Evolutionary conservation across 2,329 filamentous ascomycete species (phyloP), one percentile per base, ranked within the genome.

Genomic region (Hymenoscyphus scutula): DNA sequence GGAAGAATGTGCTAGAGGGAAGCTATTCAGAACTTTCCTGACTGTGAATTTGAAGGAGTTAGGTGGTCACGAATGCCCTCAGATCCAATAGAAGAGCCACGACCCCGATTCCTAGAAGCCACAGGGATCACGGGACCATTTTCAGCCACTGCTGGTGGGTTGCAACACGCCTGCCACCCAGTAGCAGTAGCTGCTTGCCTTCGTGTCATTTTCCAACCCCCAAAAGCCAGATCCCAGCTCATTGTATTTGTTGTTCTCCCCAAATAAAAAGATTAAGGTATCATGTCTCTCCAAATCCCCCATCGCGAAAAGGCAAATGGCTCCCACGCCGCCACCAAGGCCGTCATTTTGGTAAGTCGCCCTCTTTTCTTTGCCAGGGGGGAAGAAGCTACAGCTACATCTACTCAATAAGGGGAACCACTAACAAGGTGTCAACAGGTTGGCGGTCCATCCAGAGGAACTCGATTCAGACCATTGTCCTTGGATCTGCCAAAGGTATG

Each of bases 361-460:
- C 56, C 10, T 64, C 59, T 27, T 29, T 29, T 29, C 48, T 57
- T n/a, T 48, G 19, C 19, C 19, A 23, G 45, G 45, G 45, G 45
- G 45, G 19, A 23, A 10, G n/a, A n/a, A n/a, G n/a, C n/a, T n/a
- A n/a, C n/a, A n/a, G n/a, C n/a, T n/a, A n/a, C n/a, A n/a, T n/a
- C 25, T 54, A 32, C 13, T 11, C 25, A n/a, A 54, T 32, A 65
- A 66, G 58, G 56, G 55, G 37, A 55, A 57, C 8, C 34, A 62
- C 63, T 72, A 62, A 72, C 64, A 51, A 32, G 23, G 13, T 59
- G 62, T 38, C 58, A 56, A 61, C 67, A 97, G 93, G 94, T 98
- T 74, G 94, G 94, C 69, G 94, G 95, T 65, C 93, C 95, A 61
- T 97, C 93, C 63, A 87, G 95, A 83, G 95, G 95, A 76, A 99